These are phyloP conservation scores for Blastobotrys serpentis DNA, from an alignment of 1,139 yeast species.

Conservation along the genomic window DNA sequence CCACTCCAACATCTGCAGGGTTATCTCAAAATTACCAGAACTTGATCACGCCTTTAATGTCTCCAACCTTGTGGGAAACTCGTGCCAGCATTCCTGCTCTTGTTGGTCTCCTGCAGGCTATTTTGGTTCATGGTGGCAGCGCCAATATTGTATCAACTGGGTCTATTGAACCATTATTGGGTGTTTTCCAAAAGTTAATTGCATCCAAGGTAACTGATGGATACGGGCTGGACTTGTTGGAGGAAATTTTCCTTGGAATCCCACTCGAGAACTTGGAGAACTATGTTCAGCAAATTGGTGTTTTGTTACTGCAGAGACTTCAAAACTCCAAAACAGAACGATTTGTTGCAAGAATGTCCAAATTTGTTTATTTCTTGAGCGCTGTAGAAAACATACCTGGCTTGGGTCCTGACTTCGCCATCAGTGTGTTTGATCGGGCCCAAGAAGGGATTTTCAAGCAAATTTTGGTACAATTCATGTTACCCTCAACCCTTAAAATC, in stretches of 20 bases:
- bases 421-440: constrained; percentile 58
- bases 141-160: constrained; percentile 36
- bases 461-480: constrained; percentile 59
- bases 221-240: constrained; percentile 82
- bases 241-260: constrained; percentile 60
- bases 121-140: constrained; percentile 61
- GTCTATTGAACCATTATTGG: constrained; percentile 73
- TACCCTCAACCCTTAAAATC: constrained; percentile 65
- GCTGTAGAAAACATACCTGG: constrained; percentile 43
- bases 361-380: constrained; percentile 65
- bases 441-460: constrained; percentile 65
- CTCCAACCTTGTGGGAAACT: constrained; percentile 91
- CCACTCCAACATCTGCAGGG: constrained; percentile 47
- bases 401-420: constrained; percentile 52
- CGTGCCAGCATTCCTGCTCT: constrained; percentile 93
- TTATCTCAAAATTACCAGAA: constrained; percentile 66
- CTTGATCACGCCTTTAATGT: constrained; percentile 74
- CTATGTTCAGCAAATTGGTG: constrained; percentile 71
- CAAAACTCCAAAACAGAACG: constrained; percentile 81
- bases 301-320: constrained; percentile 73
- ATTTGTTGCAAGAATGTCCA: constrained; percentile 56
- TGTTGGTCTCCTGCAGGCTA: constrained; percentile 71
- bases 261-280: constrained; percentile 51
- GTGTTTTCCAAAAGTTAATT: constrained; percentile 93
- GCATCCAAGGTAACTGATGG: constrained; percentile 79